These are phyloP conservation scores for Kodamaea anthophila DNA, from an alignment of 1,139 yeast species.

Conservation along the genomic window DNA sequence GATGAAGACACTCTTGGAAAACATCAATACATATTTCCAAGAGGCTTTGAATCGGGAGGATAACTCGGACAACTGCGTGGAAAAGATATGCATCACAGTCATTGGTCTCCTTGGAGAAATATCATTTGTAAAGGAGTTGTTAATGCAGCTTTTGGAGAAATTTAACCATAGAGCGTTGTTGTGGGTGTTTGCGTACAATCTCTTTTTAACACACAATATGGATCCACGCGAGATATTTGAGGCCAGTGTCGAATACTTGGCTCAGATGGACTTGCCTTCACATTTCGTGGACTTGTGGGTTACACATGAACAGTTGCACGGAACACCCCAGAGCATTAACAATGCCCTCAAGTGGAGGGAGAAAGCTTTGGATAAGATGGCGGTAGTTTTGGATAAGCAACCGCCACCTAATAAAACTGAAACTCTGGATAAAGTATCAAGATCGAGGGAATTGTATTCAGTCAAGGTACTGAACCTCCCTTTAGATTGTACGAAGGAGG, in stretches of 20 bases:
- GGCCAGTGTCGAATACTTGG: conserved; percentile 10
- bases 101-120: conserved; percentile 20
- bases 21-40: conserved; percentile 1
- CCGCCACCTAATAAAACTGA: too few relatives aligned
- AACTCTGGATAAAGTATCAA: conserved; percentile 6
- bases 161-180: conserved; percentile 34
- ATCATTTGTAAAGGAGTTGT: conserved; percentile 20
- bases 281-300: conserved; percentile 42
- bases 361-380: too few relatives aligned
- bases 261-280: conserved; percentile 48
- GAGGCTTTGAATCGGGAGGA: conserved; percentile 1
- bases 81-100: conserved; percentile 30
- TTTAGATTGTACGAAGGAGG: conserved; percentile 19
- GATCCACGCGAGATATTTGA: conserved; percentile 13
- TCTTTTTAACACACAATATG: conserved; percentile 20
- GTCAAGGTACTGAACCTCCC: conserved; percentile 44
- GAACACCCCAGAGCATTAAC: conserved; percentile 12
- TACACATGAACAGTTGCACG: conserved; percentile 32
- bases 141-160: conserved; percentile 21
- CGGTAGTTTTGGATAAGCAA: background rate
- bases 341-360: background rate
- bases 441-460: conserved; percentile 56
- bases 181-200: conserved; percentile 43
- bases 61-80: conserved; percentile 30
- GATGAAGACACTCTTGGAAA: conserved; percentile 5